phyloP scores from a whole-genome alignment of 345 rosid genomes.

The Angophora floribunda region DNA sequence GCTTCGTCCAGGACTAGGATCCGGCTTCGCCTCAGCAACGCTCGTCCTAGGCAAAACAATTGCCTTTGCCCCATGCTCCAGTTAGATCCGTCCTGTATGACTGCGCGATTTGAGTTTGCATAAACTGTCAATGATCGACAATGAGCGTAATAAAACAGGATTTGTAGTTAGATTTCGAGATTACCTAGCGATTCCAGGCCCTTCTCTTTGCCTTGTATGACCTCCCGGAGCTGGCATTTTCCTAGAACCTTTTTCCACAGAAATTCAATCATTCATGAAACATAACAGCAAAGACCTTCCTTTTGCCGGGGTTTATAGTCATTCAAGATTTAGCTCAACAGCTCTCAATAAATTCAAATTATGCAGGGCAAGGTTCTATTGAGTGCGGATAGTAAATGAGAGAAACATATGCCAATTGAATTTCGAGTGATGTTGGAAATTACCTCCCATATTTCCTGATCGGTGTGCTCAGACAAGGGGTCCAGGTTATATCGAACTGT shows the following conservation, averaged over 20 bases:
- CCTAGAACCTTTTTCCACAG: conserved; percentile 18
- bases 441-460: conserved; percentile 48
- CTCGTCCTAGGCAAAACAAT: conserved; percentile 53
- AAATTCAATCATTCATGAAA: background rate
- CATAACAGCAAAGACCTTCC: background rate
- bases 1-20: conserved; percentile 64
- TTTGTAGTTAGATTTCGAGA: background rate
- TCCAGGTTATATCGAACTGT: conserved; percentile 59
- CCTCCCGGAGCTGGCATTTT: conserved; percentile 30
- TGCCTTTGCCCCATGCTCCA: conserved; percentile 66
- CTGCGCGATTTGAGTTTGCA: conserved; percentile 7
- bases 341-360: background rate
- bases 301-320: background rate
- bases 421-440: background rate
- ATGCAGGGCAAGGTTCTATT: background rate
- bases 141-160: background rate
- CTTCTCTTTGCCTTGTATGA: conserved; percentile 14
- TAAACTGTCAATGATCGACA: background rate
- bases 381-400: too few relatives aligned
- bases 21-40: conserved; percentile 32
- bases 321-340: background rate
- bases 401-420: background rate
- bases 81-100: conserved; percentile 49
- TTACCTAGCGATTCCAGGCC: conserved; percentile 23
- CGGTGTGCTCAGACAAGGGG: conserved; percentile 22